Evolutionary conservation across 768 basidiomycete species (phyloP).

Genomic region (Boletellus ananiceps): DNA sequence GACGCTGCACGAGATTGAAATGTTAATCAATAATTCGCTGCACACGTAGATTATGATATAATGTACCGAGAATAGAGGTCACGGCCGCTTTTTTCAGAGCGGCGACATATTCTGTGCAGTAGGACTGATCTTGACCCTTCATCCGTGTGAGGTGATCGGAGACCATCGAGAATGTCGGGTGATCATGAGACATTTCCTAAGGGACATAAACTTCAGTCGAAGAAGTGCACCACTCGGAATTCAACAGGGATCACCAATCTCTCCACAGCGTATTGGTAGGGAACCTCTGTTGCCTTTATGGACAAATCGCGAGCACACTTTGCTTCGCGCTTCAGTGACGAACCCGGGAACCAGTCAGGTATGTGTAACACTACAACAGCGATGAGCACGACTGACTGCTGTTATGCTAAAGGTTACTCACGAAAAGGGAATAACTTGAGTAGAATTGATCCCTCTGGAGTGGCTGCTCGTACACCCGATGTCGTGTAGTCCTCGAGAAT

Average conservation of each 20-base stretch:
- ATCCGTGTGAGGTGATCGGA: slow-evolving; percentile 2
- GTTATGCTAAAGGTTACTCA: background rate
- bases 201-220: no score
- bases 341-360: slow-evolving; percentile 21
- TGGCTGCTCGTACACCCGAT: background rate
- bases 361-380: slow-evolving; percentile 14
- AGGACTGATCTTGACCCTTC: background rate
- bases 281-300: background rate
- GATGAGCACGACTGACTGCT: background rate
- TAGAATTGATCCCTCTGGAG: background rate
- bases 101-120: background rate
- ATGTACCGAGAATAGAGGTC: slow-evolving; percentile 4
- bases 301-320: background rate
- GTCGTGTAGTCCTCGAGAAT: background rate
- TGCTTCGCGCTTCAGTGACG: slow-evolving; percentile 1
- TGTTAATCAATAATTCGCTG: background rate
- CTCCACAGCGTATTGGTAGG: slow-evolving; percentile 3
- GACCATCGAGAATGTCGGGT: slow-evolving; percentile 1
- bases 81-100: slow-evolving; percentile 4
- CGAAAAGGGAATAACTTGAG: slow-evolving; percentile 8
- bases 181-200: background rate
- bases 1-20: background rate
- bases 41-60: background rate
- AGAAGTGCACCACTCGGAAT: background rate
- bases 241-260: background rate